These are phyloP conservation scores for Anthracocystis panici-leucophaei DNA, from an alignment of 1,284 basidiomycete species.

Conservation along the genomic window DNA sequence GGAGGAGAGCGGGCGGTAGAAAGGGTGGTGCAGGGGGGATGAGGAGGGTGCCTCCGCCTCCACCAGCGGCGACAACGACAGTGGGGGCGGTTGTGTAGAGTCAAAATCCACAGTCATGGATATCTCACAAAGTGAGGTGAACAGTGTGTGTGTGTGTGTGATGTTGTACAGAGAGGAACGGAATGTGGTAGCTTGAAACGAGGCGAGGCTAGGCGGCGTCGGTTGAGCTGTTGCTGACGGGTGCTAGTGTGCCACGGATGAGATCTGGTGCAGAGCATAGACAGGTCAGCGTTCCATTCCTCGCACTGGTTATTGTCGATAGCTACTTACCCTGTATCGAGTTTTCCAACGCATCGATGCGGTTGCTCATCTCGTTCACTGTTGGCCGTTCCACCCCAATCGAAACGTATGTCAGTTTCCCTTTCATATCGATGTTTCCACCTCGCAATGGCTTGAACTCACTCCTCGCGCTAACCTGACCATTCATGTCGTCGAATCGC, in stretches of 20 bases:
- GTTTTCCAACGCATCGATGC: conserved; percentile 65
- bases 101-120: neutral
- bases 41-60: conserved; percentile 22
- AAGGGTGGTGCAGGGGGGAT: neutral
- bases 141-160: neutral
- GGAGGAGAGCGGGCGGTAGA: neutral
- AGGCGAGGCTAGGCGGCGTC: neutral
- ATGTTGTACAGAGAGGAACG: neutral
- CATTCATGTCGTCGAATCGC: conserved; percentile 61
- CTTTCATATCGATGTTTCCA: too few relatives aligned
- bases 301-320: neutral
- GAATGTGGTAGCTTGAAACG: conserved; percentile 4
- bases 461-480: conserved; percentile 62
- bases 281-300: neutral
- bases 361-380: conserved; percentile 68
- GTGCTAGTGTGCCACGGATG: conserved; percentile 41
- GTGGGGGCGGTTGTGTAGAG: neutral
- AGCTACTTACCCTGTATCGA: conserved; percentile 62
- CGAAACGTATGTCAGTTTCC: neutral
- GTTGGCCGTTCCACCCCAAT: neutral
- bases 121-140: neutral
- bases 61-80: conserved; percentile 3
- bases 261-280: conserved; percentile 18
- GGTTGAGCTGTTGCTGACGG: conserved; percentile 5
- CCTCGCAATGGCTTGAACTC: conserved; percentile 15